Conservation (phyloP, 495 filamentous ascomycete genomes). For the Margaritispora aquatica region DNA sequence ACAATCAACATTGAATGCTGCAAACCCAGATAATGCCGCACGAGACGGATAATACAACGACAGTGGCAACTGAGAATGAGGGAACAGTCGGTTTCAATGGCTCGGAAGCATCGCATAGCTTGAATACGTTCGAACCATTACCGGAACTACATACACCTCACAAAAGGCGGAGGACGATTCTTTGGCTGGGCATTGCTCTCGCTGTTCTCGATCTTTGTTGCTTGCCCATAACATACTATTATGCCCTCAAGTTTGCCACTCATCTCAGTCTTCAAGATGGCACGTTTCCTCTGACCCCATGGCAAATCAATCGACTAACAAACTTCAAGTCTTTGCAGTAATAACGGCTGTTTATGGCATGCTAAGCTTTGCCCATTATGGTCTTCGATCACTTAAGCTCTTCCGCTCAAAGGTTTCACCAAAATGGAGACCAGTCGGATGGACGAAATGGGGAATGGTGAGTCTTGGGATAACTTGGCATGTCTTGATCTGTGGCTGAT, state of each 20-base stretch:
- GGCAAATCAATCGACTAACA: slow-evolving; percentile 4
- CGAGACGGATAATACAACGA: too few species aligned
- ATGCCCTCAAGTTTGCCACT: slow-evolving; percentile 17
- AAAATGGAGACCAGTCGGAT: slow-evolving; percentile 17
- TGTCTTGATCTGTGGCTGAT: not conserved
- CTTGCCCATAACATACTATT: slow-evolving; percentile 18
- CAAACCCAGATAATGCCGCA: not conserved
- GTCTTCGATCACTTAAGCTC: slow-evolving; percentile 14
- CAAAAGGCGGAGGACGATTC: slow-evolving; percentile 2
- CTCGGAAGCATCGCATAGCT: not conserved
- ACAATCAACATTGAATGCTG: not conserved
- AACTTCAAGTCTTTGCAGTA: slow-evolving; percentile 11
- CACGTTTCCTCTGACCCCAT: not conserved
- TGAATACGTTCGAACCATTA: slow-evolving; percentile 6
- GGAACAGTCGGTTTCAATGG: not conserved
- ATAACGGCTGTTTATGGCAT: slow-evolving; percentile 19
- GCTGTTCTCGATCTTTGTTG: slow-evolving; percentile 14
- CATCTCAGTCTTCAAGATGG: slow-evolving; percentile 11
- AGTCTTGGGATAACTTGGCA: not conserved
- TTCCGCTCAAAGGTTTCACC: slow-evolving; percentile 7
- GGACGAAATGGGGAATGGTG: slow-evolving; percentile 21
- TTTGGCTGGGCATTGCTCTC: slow-evolving; percentile 2
- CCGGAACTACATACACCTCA: slow-evolving; percentile 13
- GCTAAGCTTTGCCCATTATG: slow-evolving; percentile 18
- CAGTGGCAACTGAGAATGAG: not conserved